Evolutionary conservation across 257 asterid genomes (phyloP).

Genomic region (Penstemon barbatus): DNA sequence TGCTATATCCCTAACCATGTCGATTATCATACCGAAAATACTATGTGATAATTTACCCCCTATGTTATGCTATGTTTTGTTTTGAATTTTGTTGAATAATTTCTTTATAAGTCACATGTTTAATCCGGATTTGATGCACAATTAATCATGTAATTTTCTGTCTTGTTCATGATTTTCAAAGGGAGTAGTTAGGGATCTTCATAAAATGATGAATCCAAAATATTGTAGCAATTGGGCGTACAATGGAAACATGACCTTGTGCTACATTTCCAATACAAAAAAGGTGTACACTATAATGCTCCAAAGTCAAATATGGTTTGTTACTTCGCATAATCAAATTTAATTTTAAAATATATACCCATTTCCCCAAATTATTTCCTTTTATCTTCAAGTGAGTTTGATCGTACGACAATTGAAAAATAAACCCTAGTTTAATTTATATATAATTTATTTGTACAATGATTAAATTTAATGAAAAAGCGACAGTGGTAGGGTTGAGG

Average conservation of each 20-base stretch:
- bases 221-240: background rate
- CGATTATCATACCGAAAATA: too few species aligned
- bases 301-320: slow-evolving; percentile 37
- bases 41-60: too few species aligned
- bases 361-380: too few species aligned
- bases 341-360: too few species aligned
- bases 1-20: too few species aligned
- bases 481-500: too few species aligned
- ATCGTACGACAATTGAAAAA: too few species aligned
- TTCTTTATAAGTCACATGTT: slow-evolving; percentile 55
- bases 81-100: slow-evolving; percentile 19
- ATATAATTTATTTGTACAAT: too few species aligned
- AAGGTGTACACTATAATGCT: slow-evolving; percentile 27
- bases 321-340: background rate
- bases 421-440: too few species aligned
- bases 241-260: slow-evolving; percentile 23
- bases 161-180: slow-evolving; percentile 67
- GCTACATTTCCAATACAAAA: slow-evolving; percentile 31
- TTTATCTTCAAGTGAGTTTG: too few species aligned
- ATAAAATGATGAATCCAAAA: slow-evolving; percentile 30
- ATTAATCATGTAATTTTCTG: slow-evolving; percentile 39
- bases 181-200: slow-evolving; percentile 73
- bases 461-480: too few species aligned
- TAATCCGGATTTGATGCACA: slow-evolving; percentile 60
- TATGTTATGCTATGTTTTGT: too few species aligned